Base-by-base conservation (phyloP, 495 filamentous ascomycete species). In the Haplographium delicatum region DNA sequence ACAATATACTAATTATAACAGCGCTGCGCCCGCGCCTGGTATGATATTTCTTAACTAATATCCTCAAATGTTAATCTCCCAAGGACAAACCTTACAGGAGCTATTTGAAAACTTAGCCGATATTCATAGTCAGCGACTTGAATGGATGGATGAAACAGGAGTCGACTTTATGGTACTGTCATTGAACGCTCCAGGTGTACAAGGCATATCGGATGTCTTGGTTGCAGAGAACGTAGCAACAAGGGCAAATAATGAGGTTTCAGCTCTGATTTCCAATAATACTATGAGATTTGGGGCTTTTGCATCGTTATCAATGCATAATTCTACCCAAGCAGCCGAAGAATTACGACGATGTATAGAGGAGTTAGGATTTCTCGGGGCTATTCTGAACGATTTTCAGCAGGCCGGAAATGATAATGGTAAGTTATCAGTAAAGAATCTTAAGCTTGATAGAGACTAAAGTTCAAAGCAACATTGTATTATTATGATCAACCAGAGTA, bases 381-480 rank as follows among this genome's bases (percentile, higher is more conserved):
- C 38, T 24, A 15, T 41, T 11, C 16, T 41, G 5, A 41, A 41
- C 23, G 38, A 41, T 13, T 41, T 20, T 13, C 38, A 41, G 38
- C 38, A 41, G 19, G 19, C 38, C 4, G 38, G 38, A 20, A 20
- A 15, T 41, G 38, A 41, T 20, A 41, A 41, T 41, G 38, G 38
- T 22, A 41, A 19, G 11, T 20, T 5, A 24, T 18, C 38, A n/a
- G n/a, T n/a, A n/a, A n/a, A n/a, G n/a, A n/a, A n/a, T n/a, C 18
- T 13, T 16, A 11, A 5, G 33, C 13, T 35, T 5, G 5, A 35
- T 5, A 13, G 33, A 35, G 33, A 35, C 13, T n/a, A 16, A 41
- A 5, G 15, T 20, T 41, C 8, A 24, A 4, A 41, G 38, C 38
- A 41, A 41, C 38, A 11, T 20, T 41, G 3, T 20, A 20, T 13